Base-by-base conservation (phyloP, 495 filamentous ascomycete species). In the Amniculicola lignicola region DNA sequence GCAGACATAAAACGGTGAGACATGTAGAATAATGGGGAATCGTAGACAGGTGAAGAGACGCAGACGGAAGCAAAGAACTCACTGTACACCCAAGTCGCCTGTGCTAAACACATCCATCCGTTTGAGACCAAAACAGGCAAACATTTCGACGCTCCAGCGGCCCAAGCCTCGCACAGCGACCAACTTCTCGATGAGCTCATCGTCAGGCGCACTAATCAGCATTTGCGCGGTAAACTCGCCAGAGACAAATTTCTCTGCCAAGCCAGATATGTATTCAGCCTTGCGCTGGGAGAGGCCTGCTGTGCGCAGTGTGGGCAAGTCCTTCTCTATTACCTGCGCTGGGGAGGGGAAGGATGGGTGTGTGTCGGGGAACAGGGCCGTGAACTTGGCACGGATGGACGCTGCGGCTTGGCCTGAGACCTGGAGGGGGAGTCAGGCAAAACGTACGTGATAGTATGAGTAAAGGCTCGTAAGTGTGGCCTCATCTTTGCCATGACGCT, bases 1-100 rank as follows among this genome's bases (percentile, higher is more conserved):
- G n/a, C n/a, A n/a, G n/a, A n/a, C n/a, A n/a, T n/a, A n/a, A n/a
- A 33, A 7, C 9, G 29, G 9, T 33, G 29, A n/a, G 29, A 33
- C 29, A 33, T 33, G 29, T n/a, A n/a, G n/a, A n/a, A n/a, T n/a
- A n/a, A n/a, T n/a, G n/a, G n/a, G n/a, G n/a, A n/a, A n/a, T n/a
- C n/a, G n/a, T n/a, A n/a, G n/a, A n/a, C n/a, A 7, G 37, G 37
- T 40, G 37, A 12, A 6, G 9, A 40, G 7, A 9, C 16, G 37
- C 37, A 40, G 16, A 9, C 37, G 37, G 22, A 28, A 22, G 29
- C 45, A 49, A 27, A 28, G 12, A 29, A 75, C 81, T 72, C 69
- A 84, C 82, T 96, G 91, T 45, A 98, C 89, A 14, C 93, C 93
- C 65, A 98, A 70, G 75, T 98, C 93, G 0, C 93, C 94, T 14